Evolutionary conservation across 495 filamentous ascomycete species (phyloP), one percentile per base, ranked within the genome.

Genomic region (Jackrogersella minutella): DNA sequence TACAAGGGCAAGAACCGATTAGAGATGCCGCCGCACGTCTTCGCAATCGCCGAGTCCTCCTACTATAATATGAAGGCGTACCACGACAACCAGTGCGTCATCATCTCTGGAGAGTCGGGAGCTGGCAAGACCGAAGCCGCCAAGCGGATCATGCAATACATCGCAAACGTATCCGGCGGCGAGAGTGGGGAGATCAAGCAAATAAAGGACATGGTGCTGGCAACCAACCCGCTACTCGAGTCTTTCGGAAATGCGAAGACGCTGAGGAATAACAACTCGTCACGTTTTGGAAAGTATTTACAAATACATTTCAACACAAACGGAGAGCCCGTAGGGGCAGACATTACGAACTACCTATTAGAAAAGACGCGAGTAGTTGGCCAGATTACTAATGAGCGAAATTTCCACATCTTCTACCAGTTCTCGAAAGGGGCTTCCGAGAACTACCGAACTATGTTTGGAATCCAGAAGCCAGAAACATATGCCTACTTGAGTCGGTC

Each of bases 41-140:
- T 97, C 78, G 95, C 92, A 46, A 93, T 98, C 74, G 96, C 96
- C 68, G 96, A 99, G 79, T 90, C 93, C 3, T 80, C 93, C 49
- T 98, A 99, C 81, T 97, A 98, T 80, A 97, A 99, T 82, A 98
- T 99, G 96, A 97, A 97, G 68, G 93, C 92, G 14, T 98, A 99
- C 84, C 94, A 93, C 71, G 96, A 98, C 63, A 98, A 98, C 80
- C 96, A 99, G 74, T 99, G 96, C 80, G 93, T 99, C 51, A 99
- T 99, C 76, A 99, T 99, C 63, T 97, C 93, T 52, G 96, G 96
- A 66, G 96, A 99, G 82, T 98, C 96, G 7, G 96, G 96, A 60
- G 96, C 96, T 9, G 96, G 96, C 70, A 99, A 99, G 81, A 99
- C 96, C n/a, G 96, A 99, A 76, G 96, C 96, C 0, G 96, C 96